Conservation (phyloP, 352 stramenopile genomes). For the Blastocystis hominis region DNA sequence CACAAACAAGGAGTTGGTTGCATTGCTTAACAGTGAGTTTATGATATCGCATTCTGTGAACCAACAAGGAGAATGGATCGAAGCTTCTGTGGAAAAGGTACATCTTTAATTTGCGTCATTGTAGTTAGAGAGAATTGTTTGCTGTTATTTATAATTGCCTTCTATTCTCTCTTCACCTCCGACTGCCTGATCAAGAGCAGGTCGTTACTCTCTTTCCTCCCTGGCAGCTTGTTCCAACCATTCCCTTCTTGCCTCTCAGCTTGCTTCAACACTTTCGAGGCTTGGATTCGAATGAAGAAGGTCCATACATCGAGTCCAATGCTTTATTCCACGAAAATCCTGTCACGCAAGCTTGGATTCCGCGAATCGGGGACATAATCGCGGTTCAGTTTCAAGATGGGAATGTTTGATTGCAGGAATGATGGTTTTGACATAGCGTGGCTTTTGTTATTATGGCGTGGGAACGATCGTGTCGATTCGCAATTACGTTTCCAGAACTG, state of each 20-base stretch:
- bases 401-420: neutral
- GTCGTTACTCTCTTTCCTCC: neutral
- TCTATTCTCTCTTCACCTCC: neutral
- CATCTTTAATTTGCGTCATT: neutral
- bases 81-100: neutral
- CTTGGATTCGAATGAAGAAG: neutral
- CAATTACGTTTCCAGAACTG: neutral
- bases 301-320: neutral
- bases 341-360: neutral
- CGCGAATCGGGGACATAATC: neutral
- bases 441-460: neutral
- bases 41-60: neutral
- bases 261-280: conserved; percentile 26
- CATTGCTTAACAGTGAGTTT: neutral
- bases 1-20: neutral
- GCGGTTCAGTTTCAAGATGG: neutral
- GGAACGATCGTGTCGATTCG: neutral
- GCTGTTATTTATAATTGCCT: conserved; percentile 10
- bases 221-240: neutral
- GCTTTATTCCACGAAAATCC: conserved; percentile 9
- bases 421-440: neutral
- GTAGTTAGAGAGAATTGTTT: neutral
- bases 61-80: neutral
- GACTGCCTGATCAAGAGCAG: neutral
- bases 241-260: neutral